A percentile compares a stretch with the other conserved stretches of the same genome.
phyloP scores from a whole-genome alignment of 2,329 filamentous ascomycete genomes.

The Ascochyta clinopodiicola region DNA sequence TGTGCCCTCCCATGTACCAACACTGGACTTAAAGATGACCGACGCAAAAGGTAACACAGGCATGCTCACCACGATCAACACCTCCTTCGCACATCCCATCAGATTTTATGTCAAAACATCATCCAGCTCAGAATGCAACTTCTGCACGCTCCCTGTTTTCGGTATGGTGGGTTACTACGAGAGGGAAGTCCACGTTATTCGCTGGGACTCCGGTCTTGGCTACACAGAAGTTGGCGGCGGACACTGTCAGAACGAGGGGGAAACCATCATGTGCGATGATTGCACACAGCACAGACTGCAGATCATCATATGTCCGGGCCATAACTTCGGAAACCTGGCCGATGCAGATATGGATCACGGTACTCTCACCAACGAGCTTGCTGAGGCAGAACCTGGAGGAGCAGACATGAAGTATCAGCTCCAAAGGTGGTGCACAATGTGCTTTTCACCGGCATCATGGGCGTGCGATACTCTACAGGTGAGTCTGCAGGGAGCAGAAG shows the following conservation, averaged over 20 bases:
- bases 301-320: conserved; percentile 27
- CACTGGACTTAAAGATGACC: conserved; percentile 34
- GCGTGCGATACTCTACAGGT: conserved; percentile 25
- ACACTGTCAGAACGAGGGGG: conserved; percentile 36
- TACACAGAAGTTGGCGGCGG: conserved; percentile 50
- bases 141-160: conserved; percentile 51
- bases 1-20: conserved; percentile 21
- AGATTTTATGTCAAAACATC: conserved; percentile 30
- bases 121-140: conserved; percentile 45
- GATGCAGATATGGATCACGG: conserved; percentile 6
- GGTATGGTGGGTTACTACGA: conserved; percentile 50
- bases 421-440: conserved; percentile 40
- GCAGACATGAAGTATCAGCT: conserved; percentile 21
- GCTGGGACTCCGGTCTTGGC: conserved; percentile 44
- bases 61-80: conserved; percentile 41
- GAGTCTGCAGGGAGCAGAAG: conserved; percentile 5
- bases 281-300: conserved; percentile 34
- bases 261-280: conserved; percentile 34
- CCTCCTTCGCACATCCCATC: conserved; percentile 52
- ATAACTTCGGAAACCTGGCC: conserved; percentile 19
- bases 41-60: conserved; percentile 38
- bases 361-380: conserved; percentile 17
- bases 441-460: conserved; percentile 32
- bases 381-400: conserved; percentile 16
- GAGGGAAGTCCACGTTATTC: conserved; percentile 43